A percentile compares a stretch with the other conserved stretches of the same genome.
phyloP scores from a whole-genome alignment of 2,329 filamentous ascomycete species.

The Ceratocystis cubensis region DNA sequence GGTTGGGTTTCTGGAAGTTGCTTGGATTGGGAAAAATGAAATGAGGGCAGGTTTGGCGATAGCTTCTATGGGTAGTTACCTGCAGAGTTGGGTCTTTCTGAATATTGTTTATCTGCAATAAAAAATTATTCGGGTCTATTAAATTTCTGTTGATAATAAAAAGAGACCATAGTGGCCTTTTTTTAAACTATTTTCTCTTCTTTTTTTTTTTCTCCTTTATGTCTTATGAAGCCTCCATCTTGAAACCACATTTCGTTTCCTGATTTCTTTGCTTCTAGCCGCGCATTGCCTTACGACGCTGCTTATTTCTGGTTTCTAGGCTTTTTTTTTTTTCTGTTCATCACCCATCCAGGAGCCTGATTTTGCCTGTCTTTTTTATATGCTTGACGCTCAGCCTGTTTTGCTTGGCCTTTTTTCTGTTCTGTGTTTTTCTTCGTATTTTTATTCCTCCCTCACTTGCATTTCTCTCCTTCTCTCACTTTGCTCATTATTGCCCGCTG shows the following conservation, averaged over 20 bases:
- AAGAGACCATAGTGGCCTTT: neutral
- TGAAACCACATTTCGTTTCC: neutral
- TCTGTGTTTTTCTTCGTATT: constrained; percentile 20
- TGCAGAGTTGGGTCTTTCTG: neutral
- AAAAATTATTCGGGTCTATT: neutral
- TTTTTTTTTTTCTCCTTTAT: neutral
- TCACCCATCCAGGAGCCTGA: neutral
- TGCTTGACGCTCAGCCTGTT: constrained; percentile 15
- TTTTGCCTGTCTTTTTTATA: constrained; percentile 7
- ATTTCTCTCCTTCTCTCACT: constrained; percentile 21
- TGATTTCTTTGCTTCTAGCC: constrained; percentile 1
- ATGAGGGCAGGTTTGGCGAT: neutral
- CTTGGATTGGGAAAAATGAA: neutral
- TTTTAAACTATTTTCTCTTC: neutral
- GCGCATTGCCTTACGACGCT: neutral
- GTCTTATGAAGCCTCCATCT: neutral
- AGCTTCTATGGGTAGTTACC: neutral
- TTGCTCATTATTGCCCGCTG: constrained; percentile 18
- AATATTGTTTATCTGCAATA: neutral
- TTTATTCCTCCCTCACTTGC: constrained; percentile 20
- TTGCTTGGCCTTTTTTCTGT: constrained; percentile 6
- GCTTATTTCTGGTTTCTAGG: neutral
- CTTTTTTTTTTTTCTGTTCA: neutral
- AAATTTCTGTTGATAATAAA: neutral
- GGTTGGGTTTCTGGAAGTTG: neutral